A percentile compares a stretch with the other conserved stretches of the same genome.
Conservation (phyloP, 352 stramenopile species). For the Pythium graminicola region DNA sequence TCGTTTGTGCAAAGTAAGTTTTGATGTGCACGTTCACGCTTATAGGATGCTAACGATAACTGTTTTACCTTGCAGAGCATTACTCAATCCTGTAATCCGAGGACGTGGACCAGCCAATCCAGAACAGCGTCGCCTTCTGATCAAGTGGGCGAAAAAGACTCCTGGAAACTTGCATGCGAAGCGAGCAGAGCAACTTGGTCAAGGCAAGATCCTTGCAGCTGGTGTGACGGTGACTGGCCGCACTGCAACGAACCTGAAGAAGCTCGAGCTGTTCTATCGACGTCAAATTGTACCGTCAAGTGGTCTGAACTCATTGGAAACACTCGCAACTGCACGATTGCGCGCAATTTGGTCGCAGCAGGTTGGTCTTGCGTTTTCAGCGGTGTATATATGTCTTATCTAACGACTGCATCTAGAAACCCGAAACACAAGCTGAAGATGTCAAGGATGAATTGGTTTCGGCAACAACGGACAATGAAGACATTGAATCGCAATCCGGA, state of each 20-base stretch:
- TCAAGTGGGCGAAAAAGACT: conserved; percentile 53
- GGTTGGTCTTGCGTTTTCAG: neutral
- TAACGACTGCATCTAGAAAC: neutral
- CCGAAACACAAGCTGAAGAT: conserved; percentile 11
- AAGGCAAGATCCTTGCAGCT: conserved; percentile 42
- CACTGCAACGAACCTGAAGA: conserved; percentile 47
- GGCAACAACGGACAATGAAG: conserved; percentile 19
- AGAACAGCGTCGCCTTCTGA: conserved; percentile 54
- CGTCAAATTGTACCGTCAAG: conserved; percentile 29
- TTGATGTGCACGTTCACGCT: neutral
- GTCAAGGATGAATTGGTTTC: conserved; percentile 10
- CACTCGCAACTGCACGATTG: conserved; percentile 14
- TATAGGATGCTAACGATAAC: neutral
- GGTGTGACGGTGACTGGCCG: conserved; percentile 39
- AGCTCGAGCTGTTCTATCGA: conserved; percentile 57
- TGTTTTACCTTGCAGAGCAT: conserved; percentile 29
- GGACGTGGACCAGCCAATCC: conserved; percentile 49
- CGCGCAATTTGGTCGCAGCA: conserved; percentile 12
- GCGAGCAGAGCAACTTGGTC: conserved; percentile 17
- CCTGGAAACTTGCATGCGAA: conserved; percentile 18
- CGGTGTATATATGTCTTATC: neutral
- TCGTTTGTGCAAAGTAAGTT: conserved; percentile 74
- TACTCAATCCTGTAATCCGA: conserved; percentile 44
- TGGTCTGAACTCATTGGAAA: conserved; percentile 19
- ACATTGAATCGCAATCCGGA: conserved; percentile 6